Conservation (phyloP, 768 basidiomycete genomes). For the Suillus discolor region DNA sequence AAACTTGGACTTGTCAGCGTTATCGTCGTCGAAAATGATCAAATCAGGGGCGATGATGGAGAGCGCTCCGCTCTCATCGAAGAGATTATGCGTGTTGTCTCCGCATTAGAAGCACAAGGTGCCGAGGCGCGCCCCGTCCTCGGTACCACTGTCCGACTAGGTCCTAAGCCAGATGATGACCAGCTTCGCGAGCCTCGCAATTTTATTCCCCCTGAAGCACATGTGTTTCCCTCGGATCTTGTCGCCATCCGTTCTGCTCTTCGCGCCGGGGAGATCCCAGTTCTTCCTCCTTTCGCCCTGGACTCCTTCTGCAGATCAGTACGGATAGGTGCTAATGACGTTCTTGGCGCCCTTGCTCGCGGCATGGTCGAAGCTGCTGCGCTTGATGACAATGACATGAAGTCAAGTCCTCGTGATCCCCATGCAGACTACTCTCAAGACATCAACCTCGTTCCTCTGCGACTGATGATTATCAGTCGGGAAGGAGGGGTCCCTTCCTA, state of each 20-base stretch:
- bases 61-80: constrained; percentile 69
- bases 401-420: constrained; percentile 30
- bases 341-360: constrained; percentile 82
- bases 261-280: constrained; percentile 93
- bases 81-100: constrained; percentile 85
- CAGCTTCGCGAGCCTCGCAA: constrained; percentile 33
- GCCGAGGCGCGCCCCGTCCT: constrained; percentile 87
- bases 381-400: constrained; percentile 44
- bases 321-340: constrained; percentile 84
- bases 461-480: constrained; percentile 96
- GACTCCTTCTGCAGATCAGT: constrained; percentile 89
- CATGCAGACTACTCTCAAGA: constrained; percentile 48
- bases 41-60: constrained; percentile 63
- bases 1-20: constrained; percentile 95
- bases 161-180: constrained; percentile 64
- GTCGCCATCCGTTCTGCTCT: constrained; percentile 87
- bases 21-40: constrained; percentile 91
- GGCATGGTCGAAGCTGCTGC: constrained; percentile 72
- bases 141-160: constrained; percentile 82
- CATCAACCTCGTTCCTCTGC: constrained; percentile 87
- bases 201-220: constrained; percentile 64
- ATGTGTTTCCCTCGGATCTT: constrained; percentile 79
- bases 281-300: constrained; percentile 89
- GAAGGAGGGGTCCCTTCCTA: constrained; percentile 98
- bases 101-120: constrained; percentile 81